Evolutionary conservation across 257 asterid genomes (phyloP).

Genomic region (Echites panduratus): DNA sequence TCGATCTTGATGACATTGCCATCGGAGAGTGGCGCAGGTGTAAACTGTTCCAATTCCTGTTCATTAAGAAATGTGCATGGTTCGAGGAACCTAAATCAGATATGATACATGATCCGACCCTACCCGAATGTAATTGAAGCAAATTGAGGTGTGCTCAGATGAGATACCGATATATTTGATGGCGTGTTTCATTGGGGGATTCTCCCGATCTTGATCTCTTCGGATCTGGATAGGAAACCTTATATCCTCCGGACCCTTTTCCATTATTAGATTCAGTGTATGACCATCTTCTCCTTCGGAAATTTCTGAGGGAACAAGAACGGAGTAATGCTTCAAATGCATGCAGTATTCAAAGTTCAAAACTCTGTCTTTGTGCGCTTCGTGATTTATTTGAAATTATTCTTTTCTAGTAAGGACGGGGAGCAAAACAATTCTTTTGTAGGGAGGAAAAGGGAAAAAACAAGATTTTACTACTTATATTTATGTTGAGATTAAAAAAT

Average conservation of each 20-base stretch:
- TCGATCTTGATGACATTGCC: conserved; percentile 58
- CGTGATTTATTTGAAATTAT: not conserved
- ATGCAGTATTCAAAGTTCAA: not conserved
- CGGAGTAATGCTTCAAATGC: not conserved
- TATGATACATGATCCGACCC: conserved; percentile 39
- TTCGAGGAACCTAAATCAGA: conserved; percentile 68
- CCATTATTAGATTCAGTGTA: conserved; percentile 39
- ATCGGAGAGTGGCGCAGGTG: conserved; percentile 28
- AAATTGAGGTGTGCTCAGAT: conserved; percentile 54
- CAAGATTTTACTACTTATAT: too few relatives aligned
- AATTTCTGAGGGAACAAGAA: not conserved
- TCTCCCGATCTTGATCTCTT: conserved; percentile 55
- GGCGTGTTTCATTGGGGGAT: conserved; percentile 52
- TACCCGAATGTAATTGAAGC: conserved; percentile 15
- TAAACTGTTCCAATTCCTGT: conserved; percentile 25
- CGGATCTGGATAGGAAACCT: conserved; percentile 27
- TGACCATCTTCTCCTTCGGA: conserved; percentile 23
- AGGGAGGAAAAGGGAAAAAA: too few relatives aligned
- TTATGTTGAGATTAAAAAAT: too few relatives aligned
- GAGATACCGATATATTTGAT: conserved; percentile 76
- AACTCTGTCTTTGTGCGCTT: not conserved
- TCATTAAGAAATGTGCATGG: conserved; percentile 59
- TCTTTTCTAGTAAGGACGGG: not conserved
- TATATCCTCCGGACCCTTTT: conserved; percentile 53
- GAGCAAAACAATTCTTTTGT: too few relatives aligned